Base-by-base conservation (phyloP, 129 eudicot genomes). In the Lactuca saligna region DNA sequence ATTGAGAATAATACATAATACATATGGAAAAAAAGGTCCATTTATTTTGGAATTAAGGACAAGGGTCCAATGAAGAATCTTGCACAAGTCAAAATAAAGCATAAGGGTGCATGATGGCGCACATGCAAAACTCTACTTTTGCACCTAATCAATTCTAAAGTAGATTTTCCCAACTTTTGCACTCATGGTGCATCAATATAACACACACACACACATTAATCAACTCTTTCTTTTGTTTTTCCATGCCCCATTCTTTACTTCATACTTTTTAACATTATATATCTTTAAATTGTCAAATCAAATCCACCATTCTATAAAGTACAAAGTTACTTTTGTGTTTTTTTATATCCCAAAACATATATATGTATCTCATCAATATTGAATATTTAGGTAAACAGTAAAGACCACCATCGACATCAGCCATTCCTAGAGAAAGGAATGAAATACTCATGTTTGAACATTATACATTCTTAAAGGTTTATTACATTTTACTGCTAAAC, bases 41-140 rank as follows among this genome's bases (percentile, higher is more conserved):
- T 39, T 39, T 63, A 25, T 6, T 38, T 54, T 44, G 65, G 57
- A 50, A 60, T 39, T 51, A 25, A 62, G 71, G 55, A 54, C 53
- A 76, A 63, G 56, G 71, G 62, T 77, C 66, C 54, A 63, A 41
- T 60, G 75, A 75, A 75, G 69, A 68, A 75, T 67, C 64, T 54
- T 68, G 63, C 65, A 46, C 63, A 77, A 77, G 81, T 77, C 76
- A 77, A 77, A 70, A 62, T 62, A 70, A 77, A 70, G 76, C 67
- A 70, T 55, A 41, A 57, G 81, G 41, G 46, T 63, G 54, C 73
- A 78, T 78, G 73, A 78, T 78, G 72, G 68, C 57, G 82, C 82
- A 78, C 82, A 78, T 78, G 82, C 82, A 77, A 71, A 71, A 55
- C 77, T 70, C 82, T 46, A 78, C 82, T 78, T 78, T 78, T 71